These are phyloP conservation scores for Leishmania guyanensis DNA, from an alignment of 208 protist genomes.

Conservation along the genomic window DNA sequence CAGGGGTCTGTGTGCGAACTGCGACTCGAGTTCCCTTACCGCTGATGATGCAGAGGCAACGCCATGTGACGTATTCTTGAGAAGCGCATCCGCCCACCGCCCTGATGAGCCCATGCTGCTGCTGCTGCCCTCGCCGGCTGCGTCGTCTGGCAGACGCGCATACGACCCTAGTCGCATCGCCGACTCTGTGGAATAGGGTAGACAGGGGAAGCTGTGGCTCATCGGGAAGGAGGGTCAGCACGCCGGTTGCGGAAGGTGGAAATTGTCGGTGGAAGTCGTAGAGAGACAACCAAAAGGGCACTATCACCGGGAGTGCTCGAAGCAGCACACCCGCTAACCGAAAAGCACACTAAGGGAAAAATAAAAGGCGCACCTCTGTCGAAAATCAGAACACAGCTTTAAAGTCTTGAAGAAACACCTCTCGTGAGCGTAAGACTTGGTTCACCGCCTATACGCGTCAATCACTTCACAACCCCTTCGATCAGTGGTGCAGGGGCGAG, in stretches of 20 bases:
- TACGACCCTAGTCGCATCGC: not conserved
- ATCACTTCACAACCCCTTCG: not conserved
- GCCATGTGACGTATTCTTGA: not conserved
- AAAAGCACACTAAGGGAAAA: not conserved
- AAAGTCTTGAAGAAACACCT: not conserved
- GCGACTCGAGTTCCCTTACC: not conserved
- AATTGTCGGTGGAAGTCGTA: not conserved
- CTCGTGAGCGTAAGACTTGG: not conserved
- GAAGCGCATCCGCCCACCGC: conserved; percentile 17
- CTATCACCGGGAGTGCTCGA: not conserved
- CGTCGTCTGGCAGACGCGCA: not conserved
- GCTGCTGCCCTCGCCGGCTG: not conserved
- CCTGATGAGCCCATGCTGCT: not conserved
- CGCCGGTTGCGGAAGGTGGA: not conserved
- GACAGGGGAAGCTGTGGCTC: not conserved
- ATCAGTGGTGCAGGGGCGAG: not conserved
- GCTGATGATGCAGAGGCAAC: not conserved
- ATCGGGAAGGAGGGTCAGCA: not conserved
- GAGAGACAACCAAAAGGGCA: not conserved
- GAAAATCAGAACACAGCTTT: not conserved
- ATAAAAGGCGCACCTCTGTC: not conserved
- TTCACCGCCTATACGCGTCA: not conserved
- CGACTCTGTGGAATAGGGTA: not conserved
- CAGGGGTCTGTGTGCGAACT: not conserved
- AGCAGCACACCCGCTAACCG: not conserved